phyloP scores from a whole-genome alignment of 106 monocot genomes.

The Chionographis japonica region DNA sequence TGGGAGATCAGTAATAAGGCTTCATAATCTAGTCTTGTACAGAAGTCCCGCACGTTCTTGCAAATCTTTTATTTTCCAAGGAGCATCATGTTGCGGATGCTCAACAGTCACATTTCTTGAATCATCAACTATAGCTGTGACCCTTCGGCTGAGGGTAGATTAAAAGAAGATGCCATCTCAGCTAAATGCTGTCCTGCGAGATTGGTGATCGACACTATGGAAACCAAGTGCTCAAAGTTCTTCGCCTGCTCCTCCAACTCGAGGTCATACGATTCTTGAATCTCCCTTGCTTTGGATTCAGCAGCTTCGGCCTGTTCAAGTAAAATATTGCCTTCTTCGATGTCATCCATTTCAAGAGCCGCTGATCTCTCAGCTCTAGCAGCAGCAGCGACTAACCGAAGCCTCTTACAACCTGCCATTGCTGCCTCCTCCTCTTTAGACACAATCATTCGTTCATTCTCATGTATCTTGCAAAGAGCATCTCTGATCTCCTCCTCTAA shows the following conservation, averaged over 20 bases:
- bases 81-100: not conserved
- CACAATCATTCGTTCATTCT: conserved; percentile 52
- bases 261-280: conserved; percentile 48
- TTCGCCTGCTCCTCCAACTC: conserved; percentile 29
- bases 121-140: too few species aligned
- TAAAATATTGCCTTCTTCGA: conserved; percentile 51
- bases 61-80: not conserved
- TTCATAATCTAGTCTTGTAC: too few species aligned
- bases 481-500: conserved; percentile 55
- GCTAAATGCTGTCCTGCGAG: conserved; percentile 26
- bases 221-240: conserved; percentile 17
- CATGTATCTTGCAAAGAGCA: conserved; percentile 43
- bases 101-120: too few species aligned
- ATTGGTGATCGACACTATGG: conserved; percentile 38
- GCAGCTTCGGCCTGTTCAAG: conserved; percentile 66
- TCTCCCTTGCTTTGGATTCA: conserved; percentile 64
- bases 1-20: too few species aligned
- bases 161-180: conserved; percentile 24
- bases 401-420: conserved; percentile 49
- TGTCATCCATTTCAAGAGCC: conserved; percentile 65
- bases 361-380: conserved; percentile 75
- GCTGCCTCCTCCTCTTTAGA: conserved; percentile 80
- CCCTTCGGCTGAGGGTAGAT: not conserved
- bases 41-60: too few species aligned
- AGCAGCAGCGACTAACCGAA: conserved; percentile 47